Conservation (phyloP, 164 flowering plant species). For the Euptelea pleiosperma region DNA sequence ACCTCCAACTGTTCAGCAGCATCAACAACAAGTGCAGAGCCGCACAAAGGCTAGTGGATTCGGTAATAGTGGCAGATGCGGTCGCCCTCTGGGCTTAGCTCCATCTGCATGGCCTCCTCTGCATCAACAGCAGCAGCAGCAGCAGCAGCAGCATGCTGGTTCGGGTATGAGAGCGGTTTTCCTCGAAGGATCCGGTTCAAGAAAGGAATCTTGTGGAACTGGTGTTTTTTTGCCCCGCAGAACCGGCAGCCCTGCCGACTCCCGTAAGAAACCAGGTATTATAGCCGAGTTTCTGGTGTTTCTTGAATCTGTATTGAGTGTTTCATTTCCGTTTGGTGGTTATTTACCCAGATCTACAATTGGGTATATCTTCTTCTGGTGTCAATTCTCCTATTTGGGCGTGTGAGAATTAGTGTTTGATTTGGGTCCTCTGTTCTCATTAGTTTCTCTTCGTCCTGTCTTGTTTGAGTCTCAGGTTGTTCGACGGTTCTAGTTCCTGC, state of each 20-base stretch:
- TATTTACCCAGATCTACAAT: neutral
- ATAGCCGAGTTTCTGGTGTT: neutral
- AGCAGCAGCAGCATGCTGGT: slow-evolving; percentile 17
- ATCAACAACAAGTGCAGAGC: slow-evolving; percentile 11
- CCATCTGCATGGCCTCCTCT: slow-evolving; percentile 52
- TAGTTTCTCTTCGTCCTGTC: neutral
- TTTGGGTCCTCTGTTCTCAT: neutral
- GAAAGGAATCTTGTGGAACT: slow-evolving; percentile 40
- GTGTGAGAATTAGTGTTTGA: neutral
- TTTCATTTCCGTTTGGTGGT: neutral
- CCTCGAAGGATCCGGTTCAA: slow-evolving; percentile 35
- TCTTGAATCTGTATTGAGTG: no score
- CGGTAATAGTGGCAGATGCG: slow-evolving; percentile 4
- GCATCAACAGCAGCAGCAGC: slow-evolving; percentile 25
- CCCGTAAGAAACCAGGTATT: slow-evolving; percentile 43
- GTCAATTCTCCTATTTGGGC: neutral
- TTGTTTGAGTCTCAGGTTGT: slow-evolving; percentile 29
- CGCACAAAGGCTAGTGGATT: slow-evolving; percentile 6
- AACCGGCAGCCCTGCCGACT: slow-evolving; percentile 23
- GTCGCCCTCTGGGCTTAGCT: slow-evolving; percentile 31
- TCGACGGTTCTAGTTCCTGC: slow-evolving; percentile 58
- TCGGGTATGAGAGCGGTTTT: slow-evolving; percentile 47
- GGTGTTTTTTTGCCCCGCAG: slow-evolving; percentile 63
- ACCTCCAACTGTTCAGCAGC: slow-evolving; percentile 3
- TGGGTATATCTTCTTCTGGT: neutral